These are phyloP conservation scores for Mrakiaceae sp. DNA, from an alignment of 1,284 basidiomycete genomes.

Conservation along the genomic window DNA sequence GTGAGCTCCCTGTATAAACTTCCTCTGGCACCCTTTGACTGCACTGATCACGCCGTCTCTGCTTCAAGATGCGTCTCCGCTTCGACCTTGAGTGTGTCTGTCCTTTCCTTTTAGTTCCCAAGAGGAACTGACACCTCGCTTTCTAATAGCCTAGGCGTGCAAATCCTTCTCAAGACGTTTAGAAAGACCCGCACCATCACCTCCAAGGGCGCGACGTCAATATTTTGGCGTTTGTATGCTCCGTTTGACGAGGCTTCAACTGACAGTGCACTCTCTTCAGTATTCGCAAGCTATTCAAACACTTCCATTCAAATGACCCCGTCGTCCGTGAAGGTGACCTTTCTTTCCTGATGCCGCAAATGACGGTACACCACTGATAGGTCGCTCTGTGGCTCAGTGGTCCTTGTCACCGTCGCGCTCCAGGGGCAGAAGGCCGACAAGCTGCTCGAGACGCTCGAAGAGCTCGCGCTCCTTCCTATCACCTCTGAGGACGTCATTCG, in stretches of 20 bases:
- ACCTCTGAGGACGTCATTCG: background rate
- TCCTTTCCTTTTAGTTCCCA: too few relatives aligned
- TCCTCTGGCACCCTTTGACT: too few relatives aligned
- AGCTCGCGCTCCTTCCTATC: background rate
- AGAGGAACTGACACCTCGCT: too few relatives aligned
- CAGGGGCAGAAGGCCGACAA: background rate
- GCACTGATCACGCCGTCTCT: too few relatives aligned
- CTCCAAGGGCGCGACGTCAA: background rate
- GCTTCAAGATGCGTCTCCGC: background rate
- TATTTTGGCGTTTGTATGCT: background rate
- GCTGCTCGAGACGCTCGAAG: background rate
- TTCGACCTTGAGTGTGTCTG: background rate
- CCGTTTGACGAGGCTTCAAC: background rate
- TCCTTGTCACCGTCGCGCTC: background rate
- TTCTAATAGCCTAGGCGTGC: too few relatives aligned
- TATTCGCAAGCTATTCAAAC: background rate
- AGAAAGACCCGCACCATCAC: background rate
- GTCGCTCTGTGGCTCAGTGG: background rate
- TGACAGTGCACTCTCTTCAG: background rate
- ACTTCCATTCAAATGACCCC: background rate
- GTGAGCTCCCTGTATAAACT: background rate
- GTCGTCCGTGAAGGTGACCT: conserved; percentile 1
- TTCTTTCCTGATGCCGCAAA: background rate
- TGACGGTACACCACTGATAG: background rate
- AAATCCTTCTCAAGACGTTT: conserved; percentile 1